Conservation (phyloP, 768 basidiomycete genomes). For the Mrakia frigida region DNA sequence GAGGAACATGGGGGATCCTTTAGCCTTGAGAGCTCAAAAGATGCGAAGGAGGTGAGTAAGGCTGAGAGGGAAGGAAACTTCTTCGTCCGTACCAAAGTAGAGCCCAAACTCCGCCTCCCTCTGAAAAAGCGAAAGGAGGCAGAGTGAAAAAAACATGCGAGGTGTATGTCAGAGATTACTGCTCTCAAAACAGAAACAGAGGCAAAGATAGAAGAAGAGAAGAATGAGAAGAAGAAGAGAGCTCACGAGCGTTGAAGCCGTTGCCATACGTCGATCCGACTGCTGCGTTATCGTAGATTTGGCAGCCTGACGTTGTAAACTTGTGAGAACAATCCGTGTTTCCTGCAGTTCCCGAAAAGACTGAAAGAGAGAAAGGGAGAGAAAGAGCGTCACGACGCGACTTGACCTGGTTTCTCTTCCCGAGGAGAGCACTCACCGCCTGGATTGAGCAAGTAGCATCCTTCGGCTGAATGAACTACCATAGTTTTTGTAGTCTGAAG, state of each 20-base stretch:
- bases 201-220: background rate
- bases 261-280: background rate
- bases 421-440: constrained; percentile 1
- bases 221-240: background rate
- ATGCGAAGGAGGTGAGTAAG: background rate
- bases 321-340: constrained; percentile 5
- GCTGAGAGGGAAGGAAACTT: background rate
- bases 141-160: background rate
- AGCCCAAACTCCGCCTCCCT: constrained; percentile 13
- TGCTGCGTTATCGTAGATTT: background rate
- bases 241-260: constrained; percentile 14
- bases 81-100: background rate
- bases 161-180: too few relatives aligned
- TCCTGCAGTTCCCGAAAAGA: constrained; percentile 10
- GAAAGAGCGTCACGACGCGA: background rate
- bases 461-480: constrained; percentile 2
- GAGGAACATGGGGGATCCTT: too few relatives aligned
- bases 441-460: constrained; percentile 13
- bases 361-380: background rate
- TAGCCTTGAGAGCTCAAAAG: too few relatives aligned
- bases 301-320: constrained; percentile 5
- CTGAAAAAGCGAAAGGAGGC: background rate
- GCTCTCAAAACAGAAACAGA: too few relatives aligned
- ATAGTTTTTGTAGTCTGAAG: constrained; percentile 10
- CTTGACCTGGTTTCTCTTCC: too few relatives aligned